Base-by-base conservation (phyloP, 768 basidiomycete species). In the Boletus rufocinnamomeus region DNA sequence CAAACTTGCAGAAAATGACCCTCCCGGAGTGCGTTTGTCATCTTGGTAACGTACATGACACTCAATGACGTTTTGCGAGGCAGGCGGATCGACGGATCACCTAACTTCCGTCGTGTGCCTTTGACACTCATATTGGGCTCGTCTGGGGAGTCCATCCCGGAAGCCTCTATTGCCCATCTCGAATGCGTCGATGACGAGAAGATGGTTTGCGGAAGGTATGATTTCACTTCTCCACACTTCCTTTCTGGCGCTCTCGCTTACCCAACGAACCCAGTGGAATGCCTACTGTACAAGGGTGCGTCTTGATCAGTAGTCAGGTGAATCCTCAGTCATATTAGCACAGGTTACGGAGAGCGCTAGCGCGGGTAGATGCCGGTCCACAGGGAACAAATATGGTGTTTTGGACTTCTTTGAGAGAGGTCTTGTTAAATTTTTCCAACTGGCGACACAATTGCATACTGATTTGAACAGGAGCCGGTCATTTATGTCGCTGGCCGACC, bases 391-490 rank as follows among this genome's bases (percentile, higher is more conserved):
- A 91, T 57, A 82, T 72, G 62, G 88, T 95, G 16, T 87, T 84
- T 59, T 98, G 97, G 97, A 98, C 95, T n/a, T 95, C 92, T 0
- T 72, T 99, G 57, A 82, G 97, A 69, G 95, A 98, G 78, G 92
- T 89, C 51, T 56, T 75, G 60, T 51, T 30, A n/a, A 35, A 13
- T 21, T 32, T 41, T 27, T 59, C 19, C 16, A 6, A 2, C 50
- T 38, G 14, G 52, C 6, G 7, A 37, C 2, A 28, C 45, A 21
- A 37, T 48, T 28, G 6, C 30, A 32, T 30, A 48, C 52, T 50
- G 35, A 54, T 52, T 50, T 28, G 56, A 65, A 8, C 56, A 92
- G 89, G 95, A 97, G 76, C 95, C 95, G 27, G 96, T 98, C 4
- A 80, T 98, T 45, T 97, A 95, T 67, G 82, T 97, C 47, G 83